A percentile compares a stretch with the other conserved stretches of the same genome.
Evolutionary conservation across 2,329 filamentous ascomycete species (phyloP).

Genomic region (Colletotrichum melonis): DNA sequence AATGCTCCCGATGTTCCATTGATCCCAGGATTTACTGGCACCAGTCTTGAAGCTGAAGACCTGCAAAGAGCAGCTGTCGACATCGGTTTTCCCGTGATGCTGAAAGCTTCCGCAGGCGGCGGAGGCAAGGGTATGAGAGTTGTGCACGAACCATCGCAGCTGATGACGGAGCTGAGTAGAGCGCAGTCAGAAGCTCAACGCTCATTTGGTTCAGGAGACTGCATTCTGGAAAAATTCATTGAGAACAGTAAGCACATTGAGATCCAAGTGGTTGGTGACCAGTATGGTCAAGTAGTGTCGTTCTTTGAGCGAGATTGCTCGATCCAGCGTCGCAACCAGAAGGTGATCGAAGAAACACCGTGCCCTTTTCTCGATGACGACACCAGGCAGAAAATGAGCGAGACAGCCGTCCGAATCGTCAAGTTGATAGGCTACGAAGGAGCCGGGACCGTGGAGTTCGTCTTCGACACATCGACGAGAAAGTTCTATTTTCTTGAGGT

Average conservation of each 20-base stretch:
- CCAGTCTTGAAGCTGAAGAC: no score
- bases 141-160: slow-evolving; percentile 37
- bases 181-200: slow-evolving; percentile 19
- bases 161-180: slow-evolving; percentile 4
- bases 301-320: slow-evolving; percentile 58
- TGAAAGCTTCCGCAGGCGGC: slow-evolving; percentile 56
- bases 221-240: slow-evolving; percentile 52
- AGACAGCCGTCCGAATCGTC: slow-evolving; percentile 41
- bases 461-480: slow-evolving; percentile 44
- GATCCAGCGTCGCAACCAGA: slow-evolving; percentile 57
- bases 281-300: slow-evolving; percentile 47
- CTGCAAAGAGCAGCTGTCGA: no score
- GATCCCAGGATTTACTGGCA: slow-evolving; percentile 28
- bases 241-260: slow-evolving; percentile 54
- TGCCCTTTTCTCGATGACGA: no score
- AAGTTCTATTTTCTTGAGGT: slow-evolving; percentile 45
- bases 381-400: no score
- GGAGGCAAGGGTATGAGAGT: slow-evolving; percentile 54
- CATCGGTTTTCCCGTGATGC: slow-evolving; percentile 50
- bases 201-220: slow-evolving; percentile 29
- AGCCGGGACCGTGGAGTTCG: slow-evolving; percentile 53
- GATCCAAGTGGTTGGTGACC: slow-evolving; percentile 57
- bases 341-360: slow-evolving; percentile 55
- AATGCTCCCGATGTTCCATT: slow-evolving; percentile 36
- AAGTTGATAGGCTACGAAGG: slow-evolving; percentile 45